phyloP scores from a whole-genome alignment of 805 yeast species.

The Candida krabiensis region DNA sequence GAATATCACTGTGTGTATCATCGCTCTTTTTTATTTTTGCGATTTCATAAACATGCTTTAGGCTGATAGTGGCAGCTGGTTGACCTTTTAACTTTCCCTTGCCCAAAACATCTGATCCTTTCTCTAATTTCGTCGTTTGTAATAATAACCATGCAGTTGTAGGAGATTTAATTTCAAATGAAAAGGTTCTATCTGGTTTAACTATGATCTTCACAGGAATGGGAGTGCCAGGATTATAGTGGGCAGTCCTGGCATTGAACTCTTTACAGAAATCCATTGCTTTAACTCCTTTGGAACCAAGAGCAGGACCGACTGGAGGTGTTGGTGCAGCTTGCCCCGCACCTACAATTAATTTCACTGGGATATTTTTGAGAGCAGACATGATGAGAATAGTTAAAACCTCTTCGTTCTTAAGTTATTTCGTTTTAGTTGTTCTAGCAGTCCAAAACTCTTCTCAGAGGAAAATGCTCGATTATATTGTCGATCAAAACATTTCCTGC shows the following conservation, averaged over 20 bases:
- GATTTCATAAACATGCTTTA: slow-evolving; percentile 91
- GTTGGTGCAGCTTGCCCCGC: slow-evolving; percentile 99
- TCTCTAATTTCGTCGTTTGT: slow-evolving; percentile 75
- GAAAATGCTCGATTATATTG: no score
- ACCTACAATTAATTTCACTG: slow-evolving; percentile 88
- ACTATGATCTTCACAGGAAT: slow-evolving; percentile 83
- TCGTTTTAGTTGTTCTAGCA: no score
- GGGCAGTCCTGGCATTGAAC: slow-evolving; percentile 95
- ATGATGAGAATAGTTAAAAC: slow-evolving; percentile 14
- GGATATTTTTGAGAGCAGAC: slow-evolving; percentile 50
- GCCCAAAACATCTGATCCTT: slow-evolving; percentile 75
- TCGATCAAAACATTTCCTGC: no score
- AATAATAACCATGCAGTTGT: slow-evolving; percentile 84
- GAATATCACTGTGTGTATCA: slow-evolving; percentile 67
- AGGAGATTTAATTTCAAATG: slow-evolving; percentile 86
- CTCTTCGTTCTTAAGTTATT: no score
- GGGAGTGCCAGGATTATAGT: slow-evolving; percentile 82
- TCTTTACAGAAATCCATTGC: slow-evolving; percentile 98
- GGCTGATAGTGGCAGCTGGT: slow-evolving; percentile 45
- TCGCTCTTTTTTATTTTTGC: slow-evolving; percentile 93
- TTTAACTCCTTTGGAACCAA: slow-evolving; percentile 97
- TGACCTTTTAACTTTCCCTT: slow-evolving; percentile 50
- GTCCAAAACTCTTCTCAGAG: no score
- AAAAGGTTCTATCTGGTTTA: slow-evolving; percentile 88
- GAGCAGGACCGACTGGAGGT: slow-evolving; percentile 98